Percentiles rank a stretch among this genome's conserved stretches.
Evolutionary conservation across 2,329 filamentous ascomycete species (phyloP).

Genomic region (Xylaria sp.): DNA sequence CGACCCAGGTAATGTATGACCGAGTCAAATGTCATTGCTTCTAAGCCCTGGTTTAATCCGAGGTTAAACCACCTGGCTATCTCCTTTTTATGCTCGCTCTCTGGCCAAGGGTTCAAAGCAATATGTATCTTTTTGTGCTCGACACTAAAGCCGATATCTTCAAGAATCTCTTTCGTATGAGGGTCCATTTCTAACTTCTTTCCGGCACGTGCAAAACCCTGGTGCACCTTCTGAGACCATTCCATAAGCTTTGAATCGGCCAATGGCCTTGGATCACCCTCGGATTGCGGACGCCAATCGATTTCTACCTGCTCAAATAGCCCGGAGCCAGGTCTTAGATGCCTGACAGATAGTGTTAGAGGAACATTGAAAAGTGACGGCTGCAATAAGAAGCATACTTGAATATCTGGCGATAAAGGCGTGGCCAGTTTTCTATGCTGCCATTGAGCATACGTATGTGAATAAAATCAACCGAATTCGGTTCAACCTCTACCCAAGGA

Average conservation of each 20-base stretch:
- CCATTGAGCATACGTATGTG: constrained; percentile 84
- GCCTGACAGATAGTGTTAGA: constrained; percentile 58
- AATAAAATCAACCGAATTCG: constrained; percentile 79
- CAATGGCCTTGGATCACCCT: constrained; percentile 60
- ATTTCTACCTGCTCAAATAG: constrained; percentile 90
- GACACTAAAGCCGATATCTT: constrained; percentile 80
- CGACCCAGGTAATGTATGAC: constrained; percentile 69
- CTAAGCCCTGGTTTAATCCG: constrained; percentile 76
- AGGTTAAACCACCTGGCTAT: constrained; percentile 87
- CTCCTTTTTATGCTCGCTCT: constrained; percentile 70
- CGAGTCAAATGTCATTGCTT: constrained; percentile 77
- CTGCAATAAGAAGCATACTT: constrained; percentile 58
- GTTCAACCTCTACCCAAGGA: constrained; percentile 67
- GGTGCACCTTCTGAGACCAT: constrained; percentile 76
- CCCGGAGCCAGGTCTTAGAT: constrained; percentile 79
- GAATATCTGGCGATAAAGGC: constrained; percentile 76
- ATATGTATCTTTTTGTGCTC: constrained; percentile 74
- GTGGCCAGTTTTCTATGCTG: constrained; percentile 79
- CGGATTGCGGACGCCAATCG: constrained; percentile 79
- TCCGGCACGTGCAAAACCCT: constrained; percentile 72
- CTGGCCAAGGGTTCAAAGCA: constrained; percentile 79
- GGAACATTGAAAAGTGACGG: not conserved
- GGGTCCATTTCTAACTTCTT: constrained; percentile 71
- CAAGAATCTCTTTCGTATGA: constrained; percentile 68
- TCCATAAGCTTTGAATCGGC: constrained; percentile 65